phyloP scores from a whole-genome alignment of 2,329 filamentous ascomycete species.

The Huntiella bhutanensis region DNA sequence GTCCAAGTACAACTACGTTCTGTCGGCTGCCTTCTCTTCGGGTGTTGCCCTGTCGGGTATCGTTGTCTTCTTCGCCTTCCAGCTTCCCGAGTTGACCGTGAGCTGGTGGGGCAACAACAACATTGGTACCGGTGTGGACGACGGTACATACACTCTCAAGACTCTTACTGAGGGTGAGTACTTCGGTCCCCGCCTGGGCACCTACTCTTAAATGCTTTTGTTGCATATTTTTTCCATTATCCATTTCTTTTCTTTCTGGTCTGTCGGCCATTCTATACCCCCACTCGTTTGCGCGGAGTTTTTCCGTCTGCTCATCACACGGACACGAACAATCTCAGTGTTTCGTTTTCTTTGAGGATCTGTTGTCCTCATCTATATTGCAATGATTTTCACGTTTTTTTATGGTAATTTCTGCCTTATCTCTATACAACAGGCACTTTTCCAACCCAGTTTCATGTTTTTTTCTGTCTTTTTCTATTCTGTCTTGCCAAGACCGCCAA shows the following conservation, averaged over 20 bases:
- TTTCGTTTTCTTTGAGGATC: neutral
- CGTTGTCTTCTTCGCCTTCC: slow-evolving; percentile 34
- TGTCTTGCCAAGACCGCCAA: neutral
- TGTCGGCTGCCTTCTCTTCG: slow-evolving; percentile 30
- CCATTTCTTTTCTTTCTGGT: neutral
- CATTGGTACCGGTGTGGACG: slow-evolving; percentile 24
- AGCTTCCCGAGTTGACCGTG: slow-evolving; percentile 24
- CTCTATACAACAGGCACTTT: no score
- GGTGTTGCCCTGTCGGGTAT: slow-evolving; percentile 32
- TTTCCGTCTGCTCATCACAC: neutral
- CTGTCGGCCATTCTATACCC: neutral
- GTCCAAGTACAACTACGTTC: slow-evolving; percentile 33
- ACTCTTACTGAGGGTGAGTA: slow-evolving; percentile 18
- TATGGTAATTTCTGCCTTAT: no score
- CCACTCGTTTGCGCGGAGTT: neutral
- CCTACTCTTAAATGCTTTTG: slow-evolving; percentile 8
- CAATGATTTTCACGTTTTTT: no score
- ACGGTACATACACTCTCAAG: slow-evolving; percentile 20
- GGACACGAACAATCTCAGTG: neutral
- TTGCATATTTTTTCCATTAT: neutral
- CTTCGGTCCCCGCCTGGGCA: slow-evolving; percentile 16
- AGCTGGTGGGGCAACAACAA: slow-evolving; percentile 32
- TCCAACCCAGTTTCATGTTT: neutral
- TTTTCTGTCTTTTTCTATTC: neutral
- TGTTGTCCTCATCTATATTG: no score